Evolutionary conservation across 2,329 filamentous ascomycete species (phyloP), one percentile per base, ranked within the genome.

Genomic region (Diaporthe vaccinii): DNA sequence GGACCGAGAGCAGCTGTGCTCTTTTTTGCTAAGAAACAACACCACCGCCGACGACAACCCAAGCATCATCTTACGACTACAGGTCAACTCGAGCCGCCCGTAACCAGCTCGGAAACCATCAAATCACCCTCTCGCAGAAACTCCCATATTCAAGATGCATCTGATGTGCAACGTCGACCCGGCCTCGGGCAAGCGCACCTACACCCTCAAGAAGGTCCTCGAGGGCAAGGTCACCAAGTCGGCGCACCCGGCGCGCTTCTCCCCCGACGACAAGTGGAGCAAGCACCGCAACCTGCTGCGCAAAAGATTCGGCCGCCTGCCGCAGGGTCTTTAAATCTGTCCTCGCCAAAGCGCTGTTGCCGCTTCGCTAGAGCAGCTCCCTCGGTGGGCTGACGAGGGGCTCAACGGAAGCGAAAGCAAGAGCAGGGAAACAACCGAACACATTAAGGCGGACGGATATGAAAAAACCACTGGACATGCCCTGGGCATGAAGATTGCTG

Each of bases 181-280:
- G 80, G 87, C 65, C 65, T 68, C 90, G 77, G 96, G 96, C 89
- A 96, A 95, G 89, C 95, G 96, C 84, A 87, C 93, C 82, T 99
- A 98, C 90, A 98, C 97, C 65, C 92, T 98, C 79, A 96, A 98
- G 88, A 98, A 98, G 89, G 91, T 97, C 79, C 88, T 90, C 81
- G 89, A 92, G 80, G 93, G 94, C 82, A 91, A 95, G 83, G 95
- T 98, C 82, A 98, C 96, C 84, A 98, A 98, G 90, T 97, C 94
- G 72, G 97, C 97, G 74, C 96, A 98, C 87, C 96, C 97, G 62
- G 97, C 97, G 58, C 91, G 97, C 80, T 99, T 98, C 89, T 98
- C 95, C 62, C 97, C 97, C 78, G 97, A 99, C 87, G 97, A 99
- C 90, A 98, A 98, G 90, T 98, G 97, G 91, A 98, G 95, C 82